Base-by-base conservation (phyloP, 129 eudicot species). In the Centaurea solstitialis region DNA sequence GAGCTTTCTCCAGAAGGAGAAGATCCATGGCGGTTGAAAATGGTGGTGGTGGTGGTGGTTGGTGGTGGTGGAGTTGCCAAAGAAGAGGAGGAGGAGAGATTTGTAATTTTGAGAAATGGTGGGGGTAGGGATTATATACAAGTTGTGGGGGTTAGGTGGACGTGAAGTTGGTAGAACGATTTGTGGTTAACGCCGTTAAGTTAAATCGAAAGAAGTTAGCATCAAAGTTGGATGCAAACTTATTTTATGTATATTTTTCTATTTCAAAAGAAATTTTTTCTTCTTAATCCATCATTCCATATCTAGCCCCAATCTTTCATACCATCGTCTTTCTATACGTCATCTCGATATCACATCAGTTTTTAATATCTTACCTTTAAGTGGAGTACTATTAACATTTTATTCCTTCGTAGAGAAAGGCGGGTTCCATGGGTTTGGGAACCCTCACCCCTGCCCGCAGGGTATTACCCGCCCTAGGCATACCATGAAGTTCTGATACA, bases 1-100 rank as follows among this genome's bases (percentile, higher is more conserved):
- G 92, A 72, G 86, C 15, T 80, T 92, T 94, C 80, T 92, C 92
- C 38, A 94, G 17, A n/a, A 94, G 82, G 76, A 88, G 86, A 38
- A 92, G 91, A 87, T 94, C 96, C 98, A 94, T 94, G 80, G 80
- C 9, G 75, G 72, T 12, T 15, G 64, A 13, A 13, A 15, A 9
- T 33, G 24, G 50, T 9, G 18, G n/a, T 68, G 38, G 39, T 47
- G 59, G 26, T 39, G 61, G 72, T 47, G 59, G 26, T 39, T 9
- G 18, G n/a, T 68, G 38, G 39, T 47, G 59, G 26, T 39, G 61
- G 72, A 43, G 70, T 76, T 76, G 7, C 68, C 70, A 24, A 22
- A 11, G 15, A 26, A 2, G 30, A 26, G 30, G 30, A 26, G 30
- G 30, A 26, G 30, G 30, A 26, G 30, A 64, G 40, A 23, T 23